phyloP scores from a whole-genome alignment of 78 protist genomes.

The Tieghemostelium lacteum region DNA sequence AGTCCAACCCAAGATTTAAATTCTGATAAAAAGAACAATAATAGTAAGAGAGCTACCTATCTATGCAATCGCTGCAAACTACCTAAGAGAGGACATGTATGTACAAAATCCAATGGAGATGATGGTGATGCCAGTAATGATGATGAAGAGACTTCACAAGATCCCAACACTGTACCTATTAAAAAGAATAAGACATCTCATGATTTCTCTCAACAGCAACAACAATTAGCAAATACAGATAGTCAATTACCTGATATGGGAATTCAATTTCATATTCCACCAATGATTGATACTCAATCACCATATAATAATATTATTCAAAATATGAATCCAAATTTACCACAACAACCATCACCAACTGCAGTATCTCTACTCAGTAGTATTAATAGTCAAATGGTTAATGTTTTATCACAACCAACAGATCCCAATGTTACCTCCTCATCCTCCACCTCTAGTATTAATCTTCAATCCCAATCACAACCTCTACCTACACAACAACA shows the following conservation, averaged over 20 bases:
- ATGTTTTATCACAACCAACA: not conserved
- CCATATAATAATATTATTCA: not conserved
- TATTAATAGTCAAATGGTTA: not conserved
- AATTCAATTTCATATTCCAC: not conserved
- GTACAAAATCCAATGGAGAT: conserved; percentile 9
- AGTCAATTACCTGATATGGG: not conserved
- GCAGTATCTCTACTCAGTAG: not conserved
- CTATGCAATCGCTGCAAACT: conserved; percentile 37
- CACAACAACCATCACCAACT: not conserved
- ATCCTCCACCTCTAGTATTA: no score
- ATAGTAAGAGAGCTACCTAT: conserved; percentile 19
- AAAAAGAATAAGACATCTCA: not conserved
- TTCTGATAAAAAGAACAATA: conserved; percentile 27
- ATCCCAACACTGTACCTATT: not conserved
- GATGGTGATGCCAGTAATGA: conserved; percentile 5
- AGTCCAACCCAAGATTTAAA: not conserved
- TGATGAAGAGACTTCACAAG: not conserved
- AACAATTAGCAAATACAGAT: not conserved
- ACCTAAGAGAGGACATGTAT: conserved; percentile 48
- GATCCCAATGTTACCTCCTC: no score
- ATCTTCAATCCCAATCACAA: no score
- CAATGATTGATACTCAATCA: not conserved
- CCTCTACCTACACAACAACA: not conserved
- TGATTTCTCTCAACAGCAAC: not conserved
- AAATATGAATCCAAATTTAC: not conserved